A percentile compares a stretch with the other conserved stretches of the same genome.
Conservation (phyloP, 2,329 filamentous ascomycete species). For the Pleomassaria siparia region DNA sequence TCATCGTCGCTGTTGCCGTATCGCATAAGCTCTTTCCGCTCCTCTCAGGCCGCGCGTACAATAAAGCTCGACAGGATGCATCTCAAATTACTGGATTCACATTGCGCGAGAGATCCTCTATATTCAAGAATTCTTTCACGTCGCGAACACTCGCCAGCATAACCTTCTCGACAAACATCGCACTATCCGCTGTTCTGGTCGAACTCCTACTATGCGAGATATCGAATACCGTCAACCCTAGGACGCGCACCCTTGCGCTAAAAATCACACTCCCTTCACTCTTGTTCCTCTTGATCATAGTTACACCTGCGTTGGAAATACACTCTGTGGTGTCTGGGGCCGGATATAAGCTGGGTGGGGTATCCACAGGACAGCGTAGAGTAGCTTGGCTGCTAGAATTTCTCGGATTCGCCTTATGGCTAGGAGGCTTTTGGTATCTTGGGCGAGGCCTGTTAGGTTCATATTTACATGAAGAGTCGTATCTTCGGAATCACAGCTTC, state of each 20-base stretch:
- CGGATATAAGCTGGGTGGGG: slow-evolving; percentile 65
- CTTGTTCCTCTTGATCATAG: slow-evolving; percentile 69
- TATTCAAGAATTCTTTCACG: slow-evolving; percentile 42
- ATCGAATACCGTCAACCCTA: slow-evolving; percentile 69
- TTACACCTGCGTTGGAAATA: slow-evolving; percentile 79
- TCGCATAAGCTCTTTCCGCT: slow-evolving; percentile 70
- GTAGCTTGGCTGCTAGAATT: slow-evolving; percentile 66
- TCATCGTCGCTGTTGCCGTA: slow-evolving; percentile 62
- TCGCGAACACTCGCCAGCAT: slow-evolving; percentile 54
- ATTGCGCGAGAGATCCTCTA: slow-evolving; percentile 23
- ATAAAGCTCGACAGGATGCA: slow-evolving; percentile 64
- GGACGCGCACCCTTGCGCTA: slow-evolving; percentile 68
- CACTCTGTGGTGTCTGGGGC: slow-evolving; percentile 61
- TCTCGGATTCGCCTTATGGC: slow-evolving; percentile 66
- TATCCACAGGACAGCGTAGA: slow-evolving; percentile 58
- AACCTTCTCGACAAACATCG: slow-evolving; percentile 76
- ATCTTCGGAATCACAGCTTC: slow-evolving; percentile 49
- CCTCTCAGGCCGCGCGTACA: slow-evolving; percentile 60
- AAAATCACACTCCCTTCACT: slow-evolving; percentile 70
- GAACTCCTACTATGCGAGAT: slow-evolving; percentile 85
- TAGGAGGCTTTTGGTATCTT: slow-evolving; percentile 75
- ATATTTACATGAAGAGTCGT: slow-evolving; percentile 51
- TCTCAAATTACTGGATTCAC: slow-evolving; percentile 56
- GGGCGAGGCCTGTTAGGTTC: slow-evolving; percentile 63
- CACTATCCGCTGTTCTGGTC: slow-evolving; percentile 73